Conservation (phyloP, 345 rosid genomes). For the Eucalyptus erythrocorys region DNA sequence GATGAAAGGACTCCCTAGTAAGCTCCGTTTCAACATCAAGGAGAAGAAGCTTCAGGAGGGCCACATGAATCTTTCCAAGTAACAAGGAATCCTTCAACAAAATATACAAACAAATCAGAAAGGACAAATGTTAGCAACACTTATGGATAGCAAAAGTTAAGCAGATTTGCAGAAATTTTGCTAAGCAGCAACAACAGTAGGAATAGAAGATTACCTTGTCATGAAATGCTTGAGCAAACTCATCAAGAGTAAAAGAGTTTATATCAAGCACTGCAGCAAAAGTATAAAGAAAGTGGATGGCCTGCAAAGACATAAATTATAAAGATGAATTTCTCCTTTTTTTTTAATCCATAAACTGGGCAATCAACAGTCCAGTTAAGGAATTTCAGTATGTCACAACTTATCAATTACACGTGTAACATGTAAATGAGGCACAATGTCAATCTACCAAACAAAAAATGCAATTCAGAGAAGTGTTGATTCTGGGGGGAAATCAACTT, state of each 20-base stretch:
- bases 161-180: not conserved
- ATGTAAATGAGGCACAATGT: not conserved
- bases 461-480: not conserved
- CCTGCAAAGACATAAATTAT: constrained; percentile 39
- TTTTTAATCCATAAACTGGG: constrained; percentile 1
- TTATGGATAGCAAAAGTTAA: not conserved
- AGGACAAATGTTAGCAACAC: not conserved
- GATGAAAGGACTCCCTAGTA: constrained; percentile 31
- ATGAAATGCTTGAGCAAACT: constrained; percentile 85
- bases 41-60: constrained; percentile 80
- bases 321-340: not conserved
- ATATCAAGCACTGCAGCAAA: constrained; percentile 48
- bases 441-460: not conserved
- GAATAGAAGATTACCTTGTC: constrained; percentile 56
- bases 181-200: not conserved
- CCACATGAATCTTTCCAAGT: constrained; percentile 81
- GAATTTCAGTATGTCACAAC: not conserved
- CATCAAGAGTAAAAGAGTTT: constrained; percentile 79
- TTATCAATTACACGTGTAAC: not conserved
- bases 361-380: not conserved
- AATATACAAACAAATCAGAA: constrained; percentile 1
- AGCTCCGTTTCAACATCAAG: constrained; percentile 59
- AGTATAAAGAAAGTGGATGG: constrained; percentile 82
- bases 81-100: constrained; percentile 65
- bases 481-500: not conserved